Evolutionary conservation across 2,329 filamentous ascomycete species (phyloP).

Genomic region (Westerdykella ornata): DNA sequence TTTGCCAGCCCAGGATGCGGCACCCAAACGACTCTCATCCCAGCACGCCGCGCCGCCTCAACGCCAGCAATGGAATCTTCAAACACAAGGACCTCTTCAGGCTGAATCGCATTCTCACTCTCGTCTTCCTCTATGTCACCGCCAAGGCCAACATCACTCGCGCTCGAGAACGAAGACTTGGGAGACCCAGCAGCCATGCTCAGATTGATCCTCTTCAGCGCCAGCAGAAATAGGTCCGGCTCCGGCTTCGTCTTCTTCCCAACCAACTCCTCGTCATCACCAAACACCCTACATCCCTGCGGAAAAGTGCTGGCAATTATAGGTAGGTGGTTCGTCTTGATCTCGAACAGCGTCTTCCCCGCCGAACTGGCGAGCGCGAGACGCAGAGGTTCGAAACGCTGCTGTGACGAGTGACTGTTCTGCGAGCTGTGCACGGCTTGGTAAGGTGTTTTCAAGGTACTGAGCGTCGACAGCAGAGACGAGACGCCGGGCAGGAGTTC

Average conservation of each 20-base stretch:
- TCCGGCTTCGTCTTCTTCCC: conserved; percentile 8
- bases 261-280: conserved; percentile 9
- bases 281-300: conserved; percentile 6
- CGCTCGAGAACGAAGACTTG: neutral
- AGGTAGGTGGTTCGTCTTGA: conserved; percentile 8
- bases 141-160: neutral
- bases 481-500: conserved; percentile 6
- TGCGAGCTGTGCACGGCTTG: no score
- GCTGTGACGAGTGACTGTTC: no score
- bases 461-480: conserved; percentile 2
- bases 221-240: conserved; percentile 14
- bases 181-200: neutral
- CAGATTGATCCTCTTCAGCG: conserved; percentile 9
- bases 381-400: neutral
- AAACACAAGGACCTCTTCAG: conserved; percentile 32
- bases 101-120: conserved; percentile 9
- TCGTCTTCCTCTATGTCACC: conserved; percentile 1
- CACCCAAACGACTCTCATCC: conserved; percentile 34
- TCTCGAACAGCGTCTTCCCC: conserved; percentile 1
- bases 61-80: conserved; percentile 31
- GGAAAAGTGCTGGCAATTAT: conserved; percentile 2
- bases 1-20: conserved; percentile 24
- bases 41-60: conserved; percentile 28
- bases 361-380: conserved; percentile 8
- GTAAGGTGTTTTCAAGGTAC: neutral